Conservation (phyloP, 768 basidiomycete species). For the Russula virescens region DNA sequence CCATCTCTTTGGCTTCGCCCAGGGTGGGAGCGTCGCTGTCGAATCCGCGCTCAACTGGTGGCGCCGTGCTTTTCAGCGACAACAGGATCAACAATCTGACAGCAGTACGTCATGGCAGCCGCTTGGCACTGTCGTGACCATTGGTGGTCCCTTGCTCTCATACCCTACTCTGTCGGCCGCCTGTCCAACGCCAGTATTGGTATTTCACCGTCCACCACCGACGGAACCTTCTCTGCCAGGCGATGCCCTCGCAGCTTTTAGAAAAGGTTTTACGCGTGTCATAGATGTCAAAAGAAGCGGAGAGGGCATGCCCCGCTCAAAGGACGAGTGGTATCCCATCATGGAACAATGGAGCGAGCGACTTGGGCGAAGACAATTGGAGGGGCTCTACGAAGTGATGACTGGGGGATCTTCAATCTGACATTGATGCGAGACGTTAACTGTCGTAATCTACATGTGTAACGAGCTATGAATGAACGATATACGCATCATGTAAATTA, state of each 20-base stretch:
- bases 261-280: constrained; percentile 51
- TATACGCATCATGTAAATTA: background rate
- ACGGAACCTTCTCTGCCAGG: constrained; percentile 40
- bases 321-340: constrained; percentile 74
- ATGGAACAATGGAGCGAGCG: constrained; percentile 84
- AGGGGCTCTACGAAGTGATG: constrained; percentile 68
- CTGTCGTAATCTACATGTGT: background rate
- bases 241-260: constrained; percentile 47
- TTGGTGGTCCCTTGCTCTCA: constrained; percentile 72
- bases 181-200: constrained; percentile 57
- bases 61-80: constrained; percentile 23
- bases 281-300: constrained; percentile 44
- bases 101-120: constrained; percentile 25
- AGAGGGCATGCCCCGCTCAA: constrained; percentile 69
- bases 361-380: constrained; percentile 47
- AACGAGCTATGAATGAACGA: background rate
- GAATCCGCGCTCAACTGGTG: constrained; percentile 61
- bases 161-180: constrained; percentile 55
- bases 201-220: constrained; percentile 50
- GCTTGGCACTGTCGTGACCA: constrained; percentile 61
- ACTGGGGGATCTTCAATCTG: constrained; percentile 27
- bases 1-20: constrained; percentile 84
- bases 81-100: constrained; percentile 8
- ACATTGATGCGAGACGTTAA: background rate
- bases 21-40: constrained; percentile 74